Evolutionary conservation across 176 grass and related monocot species (phyloP).

Genomic region (Hordeum marinum): DNA sequence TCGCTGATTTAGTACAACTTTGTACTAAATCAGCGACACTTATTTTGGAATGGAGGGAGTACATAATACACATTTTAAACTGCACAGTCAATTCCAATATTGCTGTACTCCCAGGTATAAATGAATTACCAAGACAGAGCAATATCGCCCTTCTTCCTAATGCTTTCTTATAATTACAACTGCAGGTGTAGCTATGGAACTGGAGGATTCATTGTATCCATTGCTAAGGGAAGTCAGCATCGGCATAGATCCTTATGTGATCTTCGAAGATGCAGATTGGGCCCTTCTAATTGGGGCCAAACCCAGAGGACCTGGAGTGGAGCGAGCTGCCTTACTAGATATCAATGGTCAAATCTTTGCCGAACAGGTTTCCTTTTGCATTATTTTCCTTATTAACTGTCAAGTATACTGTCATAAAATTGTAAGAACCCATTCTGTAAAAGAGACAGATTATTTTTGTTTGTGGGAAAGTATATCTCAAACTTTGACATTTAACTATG

Average conservation of each 20-base stretch:
- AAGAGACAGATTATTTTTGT: neutral
- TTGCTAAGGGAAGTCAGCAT: conserved; percentile 92
- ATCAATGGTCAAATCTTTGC: conserved; percentile 95
- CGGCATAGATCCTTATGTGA: conserved; percentile 71
- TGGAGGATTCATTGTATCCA: conserved; percentile 95
- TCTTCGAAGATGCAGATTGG: conserved; percentile 71
- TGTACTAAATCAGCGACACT: too few species aligned
- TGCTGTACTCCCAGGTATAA: neutral
- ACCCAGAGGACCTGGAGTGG: conserved; percentile 93
- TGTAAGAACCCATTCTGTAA: neutral
- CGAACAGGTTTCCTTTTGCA: conserved; percentile 59
- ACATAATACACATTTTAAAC: neutral
- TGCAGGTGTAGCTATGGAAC: conserved; percentile 92
- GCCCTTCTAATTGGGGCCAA: conserved; percentile 97
- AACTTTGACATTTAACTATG: neutral
- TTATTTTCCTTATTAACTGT: neutral
- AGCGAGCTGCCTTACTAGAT: conserved; percentile 78
- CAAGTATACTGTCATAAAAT: neutral
- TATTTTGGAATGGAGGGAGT: too few species aligned
- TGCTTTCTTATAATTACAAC: conserved; percentile 17
- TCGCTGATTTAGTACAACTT: too few species aligned
- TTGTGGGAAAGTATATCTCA: neutral
- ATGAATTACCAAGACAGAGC: neutral
- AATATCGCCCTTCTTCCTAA: conserved; percentile 22
- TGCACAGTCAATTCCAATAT: neutral